Conservation (phyloP, 441 rosid species). For the Populus hybrid region DNA sequence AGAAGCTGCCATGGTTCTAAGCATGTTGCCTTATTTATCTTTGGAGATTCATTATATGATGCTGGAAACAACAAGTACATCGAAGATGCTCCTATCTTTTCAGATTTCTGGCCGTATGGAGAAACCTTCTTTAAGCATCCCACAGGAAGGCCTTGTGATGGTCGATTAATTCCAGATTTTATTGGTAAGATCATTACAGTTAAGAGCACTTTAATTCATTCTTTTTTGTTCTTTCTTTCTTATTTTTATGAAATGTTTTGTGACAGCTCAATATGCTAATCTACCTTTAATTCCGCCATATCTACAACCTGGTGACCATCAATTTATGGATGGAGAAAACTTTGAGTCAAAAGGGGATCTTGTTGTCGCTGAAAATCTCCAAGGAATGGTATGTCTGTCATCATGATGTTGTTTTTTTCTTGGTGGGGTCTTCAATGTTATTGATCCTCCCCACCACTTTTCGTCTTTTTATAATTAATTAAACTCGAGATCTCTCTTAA, state of each 20-base stretch:
- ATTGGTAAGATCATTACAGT: constrained; percentile 16
- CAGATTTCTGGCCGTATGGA: constrained; percentile 42
- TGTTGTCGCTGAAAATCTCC: constrained; percentile 18
- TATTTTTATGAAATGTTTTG: background rate
- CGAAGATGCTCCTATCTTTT: constrained; percentile 14
- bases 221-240: background rate
- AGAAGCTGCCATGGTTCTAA: constrained; percentile 13
- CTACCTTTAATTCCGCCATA: constrained; percentile 27
- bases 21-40: constrained; percentile 37
- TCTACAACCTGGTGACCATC: constrained; percentile 11
- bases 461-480: background rate
- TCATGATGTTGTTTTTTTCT: background rate
- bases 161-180: constrained; percentile 28
- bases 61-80: constrained; percentile 42
- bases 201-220: background rate
- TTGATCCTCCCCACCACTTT: background rate
- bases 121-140: constrained; percentile 35
- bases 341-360: constrained; percentile 27
- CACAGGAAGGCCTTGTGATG: constrained; percentile 37
- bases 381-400: constrained; percentile 5
- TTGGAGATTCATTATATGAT: constrained; percentile 49
- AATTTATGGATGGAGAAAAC: constrained; percentile 14
- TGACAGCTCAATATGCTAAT: constrained; percentile 22
- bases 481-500: background rate
- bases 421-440: background rate